These are phyloP conservation scores for Aspergillus novofumigatus DNA, from an alignment of 2,329 filamentous ascomycete genomes.

Conservation along the genomic window DNA sequence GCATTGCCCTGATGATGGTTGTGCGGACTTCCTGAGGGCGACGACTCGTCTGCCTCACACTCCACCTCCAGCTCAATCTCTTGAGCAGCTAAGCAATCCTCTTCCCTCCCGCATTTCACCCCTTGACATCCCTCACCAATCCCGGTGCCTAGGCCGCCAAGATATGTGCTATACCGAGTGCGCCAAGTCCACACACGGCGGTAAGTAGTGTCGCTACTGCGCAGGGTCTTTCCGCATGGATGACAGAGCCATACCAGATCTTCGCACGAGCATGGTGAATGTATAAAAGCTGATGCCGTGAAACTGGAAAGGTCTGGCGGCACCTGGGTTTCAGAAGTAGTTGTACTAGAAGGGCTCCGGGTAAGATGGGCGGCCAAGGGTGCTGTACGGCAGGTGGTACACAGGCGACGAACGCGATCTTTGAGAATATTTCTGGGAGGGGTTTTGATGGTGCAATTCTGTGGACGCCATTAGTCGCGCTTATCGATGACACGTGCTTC, in stretches of 20 bases:
- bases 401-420: constrained; percentile 76
- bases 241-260: constrained; percentile 75
- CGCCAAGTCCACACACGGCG: constrained; percentile 81
- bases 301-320: constrained; percentile 34
- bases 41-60: constrained; percentile 68
- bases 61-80: constrained; percentile 81
- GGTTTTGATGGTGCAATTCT: constrained; percentile 90
- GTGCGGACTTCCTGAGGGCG: constrained; percentile 23
- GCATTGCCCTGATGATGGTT: constrained; percentile 11
- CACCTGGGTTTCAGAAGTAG: constrained; percentile 25
- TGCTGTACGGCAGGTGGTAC: constrained; percentile 67
- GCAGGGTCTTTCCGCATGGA: constrained; percentile 70
- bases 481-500: background rate
- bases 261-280: constrained; percentile 55
- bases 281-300: constrained; percentile 48
- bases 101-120: constrained; percentile 78
- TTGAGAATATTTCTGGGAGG: constrained; percentile 64
- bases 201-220: constrained; percentile 55
- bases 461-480: constrained; percentile 11
- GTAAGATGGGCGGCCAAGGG: constrained; percentile 50
- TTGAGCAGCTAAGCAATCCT: constrained; percentile 69
- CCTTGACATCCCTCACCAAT: constrained; percentile 85
- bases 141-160: constrained; percentile 77
- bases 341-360: constrained; percentile 21
- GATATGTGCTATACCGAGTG: constrained; percentile 71